Base-by-base conservation (phyloP, 1,284 basidiomycete species). In the Omphalotus olearius region DNA sequence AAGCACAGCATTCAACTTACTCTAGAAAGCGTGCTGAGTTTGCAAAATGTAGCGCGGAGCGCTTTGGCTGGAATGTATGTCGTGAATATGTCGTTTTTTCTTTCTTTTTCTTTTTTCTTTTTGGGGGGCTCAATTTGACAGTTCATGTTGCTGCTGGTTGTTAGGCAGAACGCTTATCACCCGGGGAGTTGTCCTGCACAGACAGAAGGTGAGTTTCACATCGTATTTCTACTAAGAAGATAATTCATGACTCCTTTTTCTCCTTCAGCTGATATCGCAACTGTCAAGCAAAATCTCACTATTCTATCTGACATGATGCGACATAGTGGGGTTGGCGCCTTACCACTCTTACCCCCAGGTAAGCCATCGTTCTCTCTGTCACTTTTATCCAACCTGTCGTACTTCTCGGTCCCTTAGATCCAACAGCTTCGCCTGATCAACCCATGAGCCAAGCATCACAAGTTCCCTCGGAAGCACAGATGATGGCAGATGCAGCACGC, bases 91-190 rank as follows among this genome's bases (percentile, higher is more conserved):
- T 23, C 23, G 23, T 23, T 23, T 2, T 23, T 6, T n/a, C 28
- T 14, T 18, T 9, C 25, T 7, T 35, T 25, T 16, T 2, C 16
- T 36, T 18, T 6, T 45, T 25, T 9, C 5, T 20, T 16, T 33
- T 25, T 23, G 10, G n/a, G 30, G 7, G n/a, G 20, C 17, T 36
- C n/a, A 46, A 46, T 16, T 26, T 20, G 18, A n/a, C n/a, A n/a
- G n/a, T n/a, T n/a, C n/a, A 5, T 23, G 5, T 23, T 5, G 23
- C 5, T 23, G 23, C 5, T 26, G 26, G 9, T 17, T 23, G 23
- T 23, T 55, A 82, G 79, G 40, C 73, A 80, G 60, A 74, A 76
- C 41, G 78, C 79, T 4, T 83, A 82, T 62, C 73, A 75, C 47
- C 64, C 72, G 0, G 72, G 74, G 7, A 72, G 66, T 25, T 76